Evolutionary conservation across 495 filamentous ascomycete species (phyloP), one percentile per base, ranked within the genome.

Genomic region (Penicillium canescens): DNA sequence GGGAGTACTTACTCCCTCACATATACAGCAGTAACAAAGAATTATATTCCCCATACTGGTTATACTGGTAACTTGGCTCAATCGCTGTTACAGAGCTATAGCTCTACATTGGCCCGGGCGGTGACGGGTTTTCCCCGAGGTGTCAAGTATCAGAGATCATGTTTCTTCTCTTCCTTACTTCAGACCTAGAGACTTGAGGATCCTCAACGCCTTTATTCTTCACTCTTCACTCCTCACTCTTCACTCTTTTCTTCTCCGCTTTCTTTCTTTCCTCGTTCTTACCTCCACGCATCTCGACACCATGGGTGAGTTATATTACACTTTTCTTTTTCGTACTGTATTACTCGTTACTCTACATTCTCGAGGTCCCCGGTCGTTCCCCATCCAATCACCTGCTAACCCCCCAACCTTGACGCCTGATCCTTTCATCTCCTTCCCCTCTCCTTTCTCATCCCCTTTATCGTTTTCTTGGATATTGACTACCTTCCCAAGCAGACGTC

Each of bases 401-500:
- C 52, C 60, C 60, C 53, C 49, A 51, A 64, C 58, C 58, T 55
- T 58, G 60, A 63, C 57, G 58, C 56, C 55, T 68, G 56, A 60
- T 66, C 54, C 42, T 60, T 56, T 62, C 49, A 50, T 57, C 57
- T 50, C 47, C 49, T 37, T 65, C 61, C 57, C 52, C 52, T 56
- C 49, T 46, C 39, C 48, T 55, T 50, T 43, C 41, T 46, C 46
- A 48, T 50, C 40, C 45, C 44, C 54, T 61, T 43, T 59, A 41
- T 53, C 26, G 16, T 56, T 60, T 63, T 18, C 18, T 18, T 60
- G 53, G 57, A 67, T 71, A 61, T 52, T 55, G 52, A 50, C 60
- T 46, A 68, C 46, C 44, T 54, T 55, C 48, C 45, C 40, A 64
- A 77, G 78, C 76, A 60, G 79, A 82, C 77, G 75, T 80, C 37